phyloP scores from a whole-genome alignment of 768 basidiomycete genomes.

The Pisolithus marmoratus region DNA sequence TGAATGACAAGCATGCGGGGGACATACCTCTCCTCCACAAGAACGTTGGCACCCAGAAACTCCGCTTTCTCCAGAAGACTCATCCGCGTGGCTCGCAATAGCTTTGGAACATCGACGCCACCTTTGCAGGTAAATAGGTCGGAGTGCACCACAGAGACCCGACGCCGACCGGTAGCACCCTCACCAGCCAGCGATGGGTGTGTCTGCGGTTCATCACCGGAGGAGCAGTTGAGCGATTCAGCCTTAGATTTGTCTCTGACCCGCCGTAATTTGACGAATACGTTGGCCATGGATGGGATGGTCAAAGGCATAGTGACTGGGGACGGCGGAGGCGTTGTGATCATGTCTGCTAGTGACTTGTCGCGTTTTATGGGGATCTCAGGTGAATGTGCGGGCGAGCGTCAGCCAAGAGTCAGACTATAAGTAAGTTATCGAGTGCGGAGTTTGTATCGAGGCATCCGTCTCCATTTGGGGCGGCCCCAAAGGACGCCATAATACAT shows the following conservation, averaged over 20 bases:
- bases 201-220: slow-evolving; percentile 32
- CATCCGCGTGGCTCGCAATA: slow-evolving; percentile 51
- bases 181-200: slow-evolving; percentile 29
- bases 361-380: neutral
- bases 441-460: slow-evolving; percentile 1
- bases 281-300: slow-evolving; percentile 40
- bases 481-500: neutral
- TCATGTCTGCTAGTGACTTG: slow-evolving; percentile 1
- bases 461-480: neutral
- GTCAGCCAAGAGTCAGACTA: neutral
- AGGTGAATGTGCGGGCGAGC: neutral
- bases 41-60: slow-evolving; percentile 48
- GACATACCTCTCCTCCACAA: slow-evolving; percentile 68
- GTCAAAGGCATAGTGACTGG: slow-evolving; percentile 19
- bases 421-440: neutral
- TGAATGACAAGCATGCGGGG: neutral
- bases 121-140: slow-evolving; percentile 54
- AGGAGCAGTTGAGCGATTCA: slow-evolving; percentile 30
- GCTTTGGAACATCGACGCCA: slow-evolving; percentile 54
- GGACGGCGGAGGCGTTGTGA: slow-evolving; percentile 17
- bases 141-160: slow-evolving; percentile 28
- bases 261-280: slow-evolving; percentile 51
- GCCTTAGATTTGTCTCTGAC: slow-evolving; percentile 16
- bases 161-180: slow-evolving; percentile 19
- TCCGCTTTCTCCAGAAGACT: slow-evolving; percentile 46